Evolutionary conservation across 2,329 filamentous ascomycete species (phyloP), one percentile per base, ranked within the genome.

Genomic region (Sarocladium strictum): DNA sequence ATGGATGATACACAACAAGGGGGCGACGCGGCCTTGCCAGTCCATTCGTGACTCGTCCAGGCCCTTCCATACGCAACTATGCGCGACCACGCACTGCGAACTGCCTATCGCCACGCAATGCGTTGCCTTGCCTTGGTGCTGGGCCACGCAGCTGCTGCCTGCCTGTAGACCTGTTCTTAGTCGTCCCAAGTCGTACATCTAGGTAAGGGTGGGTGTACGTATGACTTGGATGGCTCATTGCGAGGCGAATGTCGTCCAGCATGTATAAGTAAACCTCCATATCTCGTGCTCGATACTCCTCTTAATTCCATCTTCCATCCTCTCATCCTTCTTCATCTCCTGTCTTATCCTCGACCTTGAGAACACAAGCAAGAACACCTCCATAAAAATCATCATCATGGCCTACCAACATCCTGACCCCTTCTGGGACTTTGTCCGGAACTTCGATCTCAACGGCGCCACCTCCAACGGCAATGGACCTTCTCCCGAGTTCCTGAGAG

Each of bases 341-440:
- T 40, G 6, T 40, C 6, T 35, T 24, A 49, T 51, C 47, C 24
- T 33, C 47, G 7, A 5, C 12, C 23, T 5, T 23, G 4, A 17
- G 6, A 10, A 12, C 27, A 11, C 26, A 33, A 33, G 4, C 47
- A 19, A 35, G 27, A 32, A 11, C 5, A 49, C 11, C 27, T 51
- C n/a, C 15, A 35, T 3, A 27, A 11, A 27, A 12, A 27, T 15
- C 21, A 47, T 29, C 43, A 47, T 23, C 47, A 51, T 51, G 47
- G 47, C 47, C 12, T 35, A 51, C 47, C 47, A 51, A 10, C 47
- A 51, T 10, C 15, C 26, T 11, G 47, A 51, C 15, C 47, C 47
- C 19, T 35, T 51, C 29, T 51, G 47, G 47, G 47, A 51, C 47
- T 51, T 51, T 29, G 35, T 51, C 47, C 47, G 47, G 27, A 33